These are phyloP conservation scores for Paracoccidioides lutzii DNA, from an alignment of 2,329 filamentous ascomycete species.

Conservation along the genomic window DNA sequence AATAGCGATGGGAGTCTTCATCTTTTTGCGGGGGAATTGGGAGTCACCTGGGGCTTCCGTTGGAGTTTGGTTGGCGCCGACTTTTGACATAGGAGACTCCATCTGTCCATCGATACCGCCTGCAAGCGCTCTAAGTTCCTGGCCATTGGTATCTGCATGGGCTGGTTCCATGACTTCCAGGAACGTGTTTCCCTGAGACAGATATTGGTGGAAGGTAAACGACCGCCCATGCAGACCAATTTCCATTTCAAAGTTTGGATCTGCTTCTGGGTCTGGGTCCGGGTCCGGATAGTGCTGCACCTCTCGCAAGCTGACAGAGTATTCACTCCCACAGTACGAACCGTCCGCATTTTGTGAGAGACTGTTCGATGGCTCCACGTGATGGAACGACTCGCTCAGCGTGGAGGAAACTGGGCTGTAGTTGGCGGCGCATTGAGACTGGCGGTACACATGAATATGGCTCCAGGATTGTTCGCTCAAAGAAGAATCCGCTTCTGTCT, in stretches of 20 bases:
- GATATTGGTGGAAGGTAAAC: neutral
- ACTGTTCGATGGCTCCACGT: constrained; percentile 3
- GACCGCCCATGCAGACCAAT: neutral
- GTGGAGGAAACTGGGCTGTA: constrained; percentile 6
- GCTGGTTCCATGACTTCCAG: neutral
- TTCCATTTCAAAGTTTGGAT: constrained; percentile 4
- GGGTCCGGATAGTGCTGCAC: constrained; percentile 16
- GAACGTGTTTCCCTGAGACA: neutral
- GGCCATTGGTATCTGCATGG: neutral
- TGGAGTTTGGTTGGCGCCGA: neutral
- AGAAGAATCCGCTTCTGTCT: constrained; percentile 7
- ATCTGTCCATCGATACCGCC: neutral
- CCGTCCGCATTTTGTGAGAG: constrained; percentile 3
- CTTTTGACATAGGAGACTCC: neutral
- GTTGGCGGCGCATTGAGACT: neutral
- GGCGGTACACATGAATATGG: neutral
- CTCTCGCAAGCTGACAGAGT: constrained; percentile 11
- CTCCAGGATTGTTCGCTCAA: constrained; percentile 11
- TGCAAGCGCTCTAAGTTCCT: neutral
- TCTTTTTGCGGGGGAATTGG: constrained; percentile 7
- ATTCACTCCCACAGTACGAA: constrained; percentile 11
- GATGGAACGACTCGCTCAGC: constrained; percentile 4
- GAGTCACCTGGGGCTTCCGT: neutral
- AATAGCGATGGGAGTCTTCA: neutral
- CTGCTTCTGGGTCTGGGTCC: constrained; percentile 11